A percentile compares a stretch with the other conserved stretches of the same genome.
Conservation (phyloP, 129 eudicot genomes). For the Cynara cardunculus region DNA sequence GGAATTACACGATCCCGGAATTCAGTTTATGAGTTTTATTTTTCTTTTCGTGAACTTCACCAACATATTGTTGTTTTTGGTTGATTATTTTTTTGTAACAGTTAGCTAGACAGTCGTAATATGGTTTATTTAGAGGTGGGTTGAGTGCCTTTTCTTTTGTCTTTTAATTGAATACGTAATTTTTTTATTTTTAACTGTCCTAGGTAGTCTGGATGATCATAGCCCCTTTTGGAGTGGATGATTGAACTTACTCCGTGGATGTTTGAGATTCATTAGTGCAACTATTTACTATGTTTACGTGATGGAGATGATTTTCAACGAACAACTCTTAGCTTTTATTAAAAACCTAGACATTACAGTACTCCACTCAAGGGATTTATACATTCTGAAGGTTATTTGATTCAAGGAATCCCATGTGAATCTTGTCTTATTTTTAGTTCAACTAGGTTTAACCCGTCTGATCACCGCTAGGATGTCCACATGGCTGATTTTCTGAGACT, state of each 20-base stretch:
- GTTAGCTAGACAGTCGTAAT: conserved; percentile 17
- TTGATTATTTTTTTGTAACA: conserved; percentile 2
- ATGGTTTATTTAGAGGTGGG: background rate
- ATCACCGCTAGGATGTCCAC: background rate
- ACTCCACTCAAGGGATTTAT: background rate
- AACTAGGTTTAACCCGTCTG: background rate
- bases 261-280: background rate
- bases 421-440: background rate
- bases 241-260: background rate
- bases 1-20: conserved; percentile 12
- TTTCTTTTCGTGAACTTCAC: background rate
- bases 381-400: background rate
- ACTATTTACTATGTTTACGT: background rate
- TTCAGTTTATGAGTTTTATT: background rate
- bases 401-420: background rate
- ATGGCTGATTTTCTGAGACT: background rate
- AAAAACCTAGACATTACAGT: background rate
- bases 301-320: conserved; percentile 6
- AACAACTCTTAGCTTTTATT: background rate
- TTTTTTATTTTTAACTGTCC: background rate
- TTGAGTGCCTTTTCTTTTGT: background rate
- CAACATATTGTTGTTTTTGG: conserved; percentile 5
- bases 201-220: conserved; percentile 6
- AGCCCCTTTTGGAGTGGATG: background rate
- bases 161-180: background rate